Evolutionary conservation across 305 asterid species (phyloP).

Genomic region (Andrographis paniculata): DNA sequence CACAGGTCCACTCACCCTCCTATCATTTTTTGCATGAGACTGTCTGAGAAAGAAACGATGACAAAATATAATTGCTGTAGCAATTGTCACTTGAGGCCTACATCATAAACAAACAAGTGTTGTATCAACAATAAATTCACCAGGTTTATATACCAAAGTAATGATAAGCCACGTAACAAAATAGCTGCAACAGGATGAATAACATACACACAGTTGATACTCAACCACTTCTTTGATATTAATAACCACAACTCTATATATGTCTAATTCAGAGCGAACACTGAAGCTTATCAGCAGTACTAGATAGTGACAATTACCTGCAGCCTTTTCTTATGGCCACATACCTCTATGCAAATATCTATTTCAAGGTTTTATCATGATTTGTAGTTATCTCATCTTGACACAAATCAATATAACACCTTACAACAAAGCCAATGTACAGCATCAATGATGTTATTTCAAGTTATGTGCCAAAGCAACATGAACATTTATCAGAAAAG

Average conservation of each 20-base stretch:
- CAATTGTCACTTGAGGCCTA: slow-evolving; percentile 99
- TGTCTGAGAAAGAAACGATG: slow-evolving; percentile 98
- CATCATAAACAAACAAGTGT: too few species aligned
- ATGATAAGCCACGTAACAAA: neutral
- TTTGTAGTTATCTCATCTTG: neutral
- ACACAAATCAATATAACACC: neutral
- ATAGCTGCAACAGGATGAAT: neutral
- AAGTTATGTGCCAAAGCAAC: neutral
- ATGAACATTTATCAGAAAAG: neutral
- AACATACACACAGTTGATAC: neutral
- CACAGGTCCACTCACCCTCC: slow-evolving; percentile 55
- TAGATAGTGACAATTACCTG: neutral
- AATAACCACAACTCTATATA: too few species aligned
- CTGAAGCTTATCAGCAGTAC: neutral
- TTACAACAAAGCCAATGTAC: neutral
- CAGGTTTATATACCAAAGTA: neutral
- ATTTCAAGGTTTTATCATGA: too few species aligned
- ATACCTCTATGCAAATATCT: neutral
- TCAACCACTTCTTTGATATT: too few species aligned
- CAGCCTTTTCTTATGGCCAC: neutral
- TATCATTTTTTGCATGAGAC: slow-evolving; percentile 78
- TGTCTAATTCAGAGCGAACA: too few species aligned
- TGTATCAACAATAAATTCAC: neutral
- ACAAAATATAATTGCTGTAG: slow-evolving; percentile 91
- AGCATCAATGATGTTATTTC: neutral